Conservation (phyloP, 2,329 filamentous ascomycete genomes). For the Zasmidium citrigriseum region DNA sequence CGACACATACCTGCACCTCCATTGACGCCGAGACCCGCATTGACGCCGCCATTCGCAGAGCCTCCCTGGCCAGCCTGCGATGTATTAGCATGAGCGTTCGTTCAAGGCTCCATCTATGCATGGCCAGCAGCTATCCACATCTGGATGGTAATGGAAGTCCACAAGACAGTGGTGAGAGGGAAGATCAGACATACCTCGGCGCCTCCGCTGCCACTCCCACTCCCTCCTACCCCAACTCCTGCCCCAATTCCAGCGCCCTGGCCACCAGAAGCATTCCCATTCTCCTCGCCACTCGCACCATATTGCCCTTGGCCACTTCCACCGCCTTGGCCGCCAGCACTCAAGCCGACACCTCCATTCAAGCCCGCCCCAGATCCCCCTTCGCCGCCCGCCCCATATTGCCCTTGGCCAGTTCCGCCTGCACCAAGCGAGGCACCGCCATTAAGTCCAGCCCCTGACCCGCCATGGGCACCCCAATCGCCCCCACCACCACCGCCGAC, state of each 20-base stretch:
- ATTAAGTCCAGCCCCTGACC: neutral
- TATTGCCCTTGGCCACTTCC: neutral
- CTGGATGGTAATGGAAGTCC: too few relatives aligned
- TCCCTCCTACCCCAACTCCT: neutral
- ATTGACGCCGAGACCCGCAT: neutral
- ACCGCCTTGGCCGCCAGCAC: neutral
- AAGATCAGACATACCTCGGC: neutral
- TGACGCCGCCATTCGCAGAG: neutral
- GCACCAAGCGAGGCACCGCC: conserved; percentile 4
- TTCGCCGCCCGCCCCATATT: neutral
- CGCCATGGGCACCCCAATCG: neutral
- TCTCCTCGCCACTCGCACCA: conserved; percentile 1
- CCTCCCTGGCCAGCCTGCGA: neutral
- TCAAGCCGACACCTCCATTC: conserved; percentile 4
- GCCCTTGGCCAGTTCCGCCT: neutral
- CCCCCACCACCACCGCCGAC: conserved; percentile 1
- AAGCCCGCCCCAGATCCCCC: neutral
- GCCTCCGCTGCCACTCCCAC: neutral
- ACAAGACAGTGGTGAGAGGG: too few relatives aligned
- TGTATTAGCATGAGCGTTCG: too few relatives aligned
- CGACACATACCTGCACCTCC: conserved; percentile 1
- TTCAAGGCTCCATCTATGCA: too few relatives aligned
- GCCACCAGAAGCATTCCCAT: neutral
- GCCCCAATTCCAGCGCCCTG: conserved; percentile 1
- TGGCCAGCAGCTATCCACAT: too few relatives aligned